Percentiles rank a stretch among this genome's conserved stretches.
Conservation (phyloP, 331 rosid species). For the Cydonia oblonga region DNA sequence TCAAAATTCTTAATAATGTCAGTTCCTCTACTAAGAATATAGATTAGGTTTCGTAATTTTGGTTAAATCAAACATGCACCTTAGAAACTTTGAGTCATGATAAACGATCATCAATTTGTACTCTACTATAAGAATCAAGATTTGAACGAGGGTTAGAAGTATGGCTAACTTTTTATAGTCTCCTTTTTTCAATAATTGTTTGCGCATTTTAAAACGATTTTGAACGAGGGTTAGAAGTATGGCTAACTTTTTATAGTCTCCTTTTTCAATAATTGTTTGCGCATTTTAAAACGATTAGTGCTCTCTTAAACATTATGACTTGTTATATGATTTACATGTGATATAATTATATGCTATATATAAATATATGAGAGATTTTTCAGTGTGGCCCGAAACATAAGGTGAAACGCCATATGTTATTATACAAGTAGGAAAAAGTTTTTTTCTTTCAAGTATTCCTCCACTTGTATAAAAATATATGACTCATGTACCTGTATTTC, state of each 20-base stretch:
- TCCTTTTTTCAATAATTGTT: not conserved
- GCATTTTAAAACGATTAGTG: not conserved
- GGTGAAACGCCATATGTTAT: too few species aligned
- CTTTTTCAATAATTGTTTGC: not conserved
- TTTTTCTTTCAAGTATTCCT: too few species aligned
- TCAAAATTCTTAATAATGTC: not conserved
- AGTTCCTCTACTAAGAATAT: not conserved
- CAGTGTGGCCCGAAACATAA: rapidly evolving
- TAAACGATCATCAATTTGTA: too few species aligned
- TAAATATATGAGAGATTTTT: too few species aligned
- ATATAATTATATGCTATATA: too few species aligned
- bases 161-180: not conserved
- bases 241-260: not conserved
- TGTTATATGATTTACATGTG: not conserved
- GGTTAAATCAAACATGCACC: too few species aligned
- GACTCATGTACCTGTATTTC: too few species aligned
- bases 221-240: too few species aligned
- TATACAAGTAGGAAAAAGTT: too few species aligned
- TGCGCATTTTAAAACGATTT: not conserved
- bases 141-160: too few species aligned
- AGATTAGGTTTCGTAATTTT: not conserved
- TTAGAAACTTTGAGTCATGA: too few species aligned
- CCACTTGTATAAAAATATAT: too few species aligned
- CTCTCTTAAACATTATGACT: not conserved
- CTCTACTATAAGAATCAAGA: not conserved